Percentiles rank a stretch among this genome's conserved stretches.
These are phyloP conservation scores for Rhamnella rubrinervis DNA, from an alignment of 331 rosid species.

Conservation along the genomic window DNA sequence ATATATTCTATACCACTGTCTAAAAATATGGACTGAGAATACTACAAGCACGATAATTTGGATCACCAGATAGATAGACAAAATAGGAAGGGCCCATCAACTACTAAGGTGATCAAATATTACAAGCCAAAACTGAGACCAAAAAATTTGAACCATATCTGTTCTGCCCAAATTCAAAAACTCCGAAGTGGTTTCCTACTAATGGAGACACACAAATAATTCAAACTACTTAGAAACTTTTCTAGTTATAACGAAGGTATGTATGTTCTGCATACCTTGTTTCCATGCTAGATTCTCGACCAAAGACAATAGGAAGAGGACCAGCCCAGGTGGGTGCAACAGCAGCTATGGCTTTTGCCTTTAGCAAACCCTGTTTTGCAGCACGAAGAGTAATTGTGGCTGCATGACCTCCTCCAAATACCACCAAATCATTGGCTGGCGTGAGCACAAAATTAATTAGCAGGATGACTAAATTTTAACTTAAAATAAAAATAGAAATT, in stretches of 20 bases:
- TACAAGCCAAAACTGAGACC: background rate
- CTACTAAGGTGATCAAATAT: background rate
- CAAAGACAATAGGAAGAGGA: conserved; percentile 95
- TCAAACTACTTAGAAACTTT: background rate
- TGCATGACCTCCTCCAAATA: conserved; percentile 97
- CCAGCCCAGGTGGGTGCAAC: conserved; percentile 98
- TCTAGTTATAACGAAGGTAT: conserved; percentile 3
- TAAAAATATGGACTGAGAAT: background rate
- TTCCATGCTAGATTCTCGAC: conserved; percentile 93
- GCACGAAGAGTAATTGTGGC: conserved; percentile 73
- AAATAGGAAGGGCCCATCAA: background rate
- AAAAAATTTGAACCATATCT: background rate
- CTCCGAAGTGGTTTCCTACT: conserved; percentile 7
- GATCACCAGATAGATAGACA: background rate
- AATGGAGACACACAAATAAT: conserved; percentile 4
- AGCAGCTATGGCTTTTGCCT: conserved; percentile 82
- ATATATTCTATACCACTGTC: background rate
- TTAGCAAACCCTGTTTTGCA: conserved; percentile 71
- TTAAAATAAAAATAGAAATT: background rate
- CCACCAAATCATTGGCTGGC: conserved; percentile 66
- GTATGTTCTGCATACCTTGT: conserved; percentile 53
- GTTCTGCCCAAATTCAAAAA: background rate
- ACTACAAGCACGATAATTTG: background rate
- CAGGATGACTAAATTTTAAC: conserved; percentile 14
- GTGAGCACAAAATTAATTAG: conserved; percentile 28